Base-by-base conservation (phyloP, 2,329 filamentous ascomycete genomes). In the Alternaria infectoria region DNA sequence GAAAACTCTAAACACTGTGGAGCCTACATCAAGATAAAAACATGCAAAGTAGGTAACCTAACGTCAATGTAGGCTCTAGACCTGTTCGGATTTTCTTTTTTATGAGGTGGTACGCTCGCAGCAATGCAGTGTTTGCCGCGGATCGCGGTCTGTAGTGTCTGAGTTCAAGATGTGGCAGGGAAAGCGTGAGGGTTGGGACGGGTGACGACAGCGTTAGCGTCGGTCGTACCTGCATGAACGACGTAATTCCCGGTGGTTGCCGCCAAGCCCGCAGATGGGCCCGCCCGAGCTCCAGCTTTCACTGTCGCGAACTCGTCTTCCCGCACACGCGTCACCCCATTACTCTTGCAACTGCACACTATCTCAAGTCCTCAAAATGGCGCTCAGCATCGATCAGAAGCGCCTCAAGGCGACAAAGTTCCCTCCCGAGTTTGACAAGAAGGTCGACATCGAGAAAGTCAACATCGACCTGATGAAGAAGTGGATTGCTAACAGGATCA, bases 391-490 rank as follows among this genome's bases (percentile, higher is more conserved):
- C 66, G 95, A 97, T 81, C 90, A 92, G 69, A 97, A 96, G 85
- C 88, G 97, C 74, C 84, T 97, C 60, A 92, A 91, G 86, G 90
- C 90, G 80, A 98, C 94, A 59, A 97, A 96, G 77, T 98, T 97
- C 69, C 96, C 96, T 49, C 87, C 90, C 8, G 93, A 97, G 77
- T 99, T 98, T 83, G 95, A 88, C 77, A 90, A 92, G 79, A 97
- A 97, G 84, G 96, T 99, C 69, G 94, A 99, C 84, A 97, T 96
- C 88, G 89, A 90, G 72, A 98, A 98, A 84, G 93, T 99, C 81
- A 97, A 99, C 78, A 86, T 97, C 54, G 93, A 97, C 80, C 92
- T 99, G 59, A 97, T 99, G 89, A 97, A 97, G 86, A 97, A 93
- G 85, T 99, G 96, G 96, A 97, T 98, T 78, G 91, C 93, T 5